These are phyloP conservation scores for Monilinia aucupariae DNA, from an alignment of 2,329 filamentous ascomycete species.

Conservation along the genomic window DNA sequence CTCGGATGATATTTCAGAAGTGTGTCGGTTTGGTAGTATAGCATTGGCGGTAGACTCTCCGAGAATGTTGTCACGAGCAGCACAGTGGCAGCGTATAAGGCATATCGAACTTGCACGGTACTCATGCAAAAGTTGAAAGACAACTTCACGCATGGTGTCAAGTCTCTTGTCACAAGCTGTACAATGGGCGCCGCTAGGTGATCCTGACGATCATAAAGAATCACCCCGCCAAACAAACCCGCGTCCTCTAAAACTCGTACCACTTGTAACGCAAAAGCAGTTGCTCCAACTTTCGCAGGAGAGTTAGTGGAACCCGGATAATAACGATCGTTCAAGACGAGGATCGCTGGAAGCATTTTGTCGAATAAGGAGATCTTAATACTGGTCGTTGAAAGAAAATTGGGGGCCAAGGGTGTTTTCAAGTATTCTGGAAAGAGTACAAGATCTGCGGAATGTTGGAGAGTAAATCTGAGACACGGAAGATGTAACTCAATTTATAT, in stretches of 20 bases:
- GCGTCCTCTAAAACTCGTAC: conserved; percentile 16
- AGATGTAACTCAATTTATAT: conserved; percentile 12
- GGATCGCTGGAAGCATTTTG: conserved; percentile 20
- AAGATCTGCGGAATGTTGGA: conserved; percentile 1
- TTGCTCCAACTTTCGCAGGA: conserved; percentile 20
- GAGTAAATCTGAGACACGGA: neutral
- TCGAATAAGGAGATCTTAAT: neutral
- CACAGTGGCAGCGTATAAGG: conserved; percentile 15
- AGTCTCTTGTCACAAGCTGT: conserved; percentile 14
- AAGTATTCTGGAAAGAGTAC: conserved; percentile 5
- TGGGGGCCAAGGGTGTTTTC: conserved; percentile 13
- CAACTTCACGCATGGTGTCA: conserved; percentile 15
- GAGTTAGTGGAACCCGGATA: conserved; percentile 17
- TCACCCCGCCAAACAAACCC: conserved; percentile 19
- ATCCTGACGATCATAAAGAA: conserved; percentile 20
- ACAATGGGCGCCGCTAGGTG: conserved; percentile 14
- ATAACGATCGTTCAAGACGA: conserved; percentile 19
- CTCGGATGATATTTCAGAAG: conserved; percentile 20
- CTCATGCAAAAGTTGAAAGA: conserved; percentile 20
- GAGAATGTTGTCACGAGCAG: conserved; percentile 12
- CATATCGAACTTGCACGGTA: conserved; percentile 16
- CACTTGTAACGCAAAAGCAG: conserved; percentile 20
- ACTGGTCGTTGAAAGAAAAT: neutral
- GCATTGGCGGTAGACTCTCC: conserved; percentile 10
- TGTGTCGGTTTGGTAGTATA: conserved; percentile 22